Evolutionary conservation across 2,329 filamentous ascomycete species (phyloP).

Genomic region (Trichoderma aggressivum): DNA sequence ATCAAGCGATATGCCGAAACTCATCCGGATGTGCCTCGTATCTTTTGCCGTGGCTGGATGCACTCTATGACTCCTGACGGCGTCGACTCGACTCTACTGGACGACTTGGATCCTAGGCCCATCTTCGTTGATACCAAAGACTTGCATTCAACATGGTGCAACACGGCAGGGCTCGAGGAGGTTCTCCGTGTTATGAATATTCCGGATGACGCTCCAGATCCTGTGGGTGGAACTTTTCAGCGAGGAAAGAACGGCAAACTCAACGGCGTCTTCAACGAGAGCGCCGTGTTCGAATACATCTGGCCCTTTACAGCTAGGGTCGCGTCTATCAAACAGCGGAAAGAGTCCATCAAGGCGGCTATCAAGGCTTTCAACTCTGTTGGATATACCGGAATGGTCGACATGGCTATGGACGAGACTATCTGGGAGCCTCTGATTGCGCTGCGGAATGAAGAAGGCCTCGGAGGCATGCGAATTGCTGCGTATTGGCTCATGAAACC

Average conservation of each 20-base stretch:
- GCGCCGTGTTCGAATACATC: constrained; percentile 49
- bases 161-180: constrained; percentile 47
- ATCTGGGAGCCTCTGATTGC: constrained; percentile 50
- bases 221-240: constrained; percentile 51
- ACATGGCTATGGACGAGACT: constrained; percentile 61
- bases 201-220: constrained; percentile 41
- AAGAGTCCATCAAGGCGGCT: constrained; percentile 46
- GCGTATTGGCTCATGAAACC: constrained; percentile 58
- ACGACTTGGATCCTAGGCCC: constrained; percentile 51
- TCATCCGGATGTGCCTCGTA: constrained; percentile 46
- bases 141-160: constrained; percentile 57
- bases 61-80: constrained; percentile 46
- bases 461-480: constrained; percentile 43
- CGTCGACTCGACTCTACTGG: constrained; percentile 44
- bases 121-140: constrained; percentile 58
- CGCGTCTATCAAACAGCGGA: constrained; percentile 46
- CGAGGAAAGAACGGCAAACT: constrained; percentile 46
- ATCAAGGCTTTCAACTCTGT: constrained; percentile 48
- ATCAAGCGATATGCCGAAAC: constrained; percentile 45
- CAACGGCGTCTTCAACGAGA: constrained; percentile 51
- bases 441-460: constrained; percentile 37
- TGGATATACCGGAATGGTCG: constrained; percentile 54
- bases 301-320: constrained; percentile 53
- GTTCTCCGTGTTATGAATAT: constrained; percentile 38
- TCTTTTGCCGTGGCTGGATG: constrained; percentile 56